Percentiles rank a stretch among this genome's conserved stretches.
These are phyloP conservation scores for Rhodotorula diobovata DNA, from an alignment of 768 basidiomycete genomes.

Conservation along the genomic window DNA sequence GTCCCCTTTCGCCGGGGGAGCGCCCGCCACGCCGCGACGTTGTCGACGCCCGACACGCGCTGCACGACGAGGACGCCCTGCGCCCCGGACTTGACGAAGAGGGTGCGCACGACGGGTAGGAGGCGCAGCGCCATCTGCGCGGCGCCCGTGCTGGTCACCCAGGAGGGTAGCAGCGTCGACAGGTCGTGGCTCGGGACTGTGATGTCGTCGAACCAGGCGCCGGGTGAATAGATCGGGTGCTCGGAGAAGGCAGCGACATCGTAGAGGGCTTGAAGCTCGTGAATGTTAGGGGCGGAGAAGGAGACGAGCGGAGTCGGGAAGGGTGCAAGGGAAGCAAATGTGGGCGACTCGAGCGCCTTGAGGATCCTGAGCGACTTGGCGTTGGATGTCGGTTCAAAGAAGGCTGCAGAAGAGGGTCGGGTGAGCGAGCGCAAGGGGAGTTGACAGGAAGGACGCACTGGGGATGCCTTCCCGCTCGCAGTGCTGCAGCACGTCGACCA, in stretches of 20 bases:
- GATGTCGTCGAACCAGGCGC: conserved; percentile 58
- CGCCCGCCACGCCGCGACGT: conserved; percentile 19
- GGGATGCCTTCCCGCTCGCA: conserved; percentile 1
- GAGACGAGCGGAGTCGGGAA: conserved; percentile 52
- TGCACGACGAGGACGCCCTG: conserved; percentile 46
- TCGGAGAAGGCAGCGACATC: conserved; percentile 52
- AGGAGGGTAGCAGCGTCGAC: conserved; percentile 56
- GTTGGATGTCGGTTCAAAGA: conserved; percentile 93
- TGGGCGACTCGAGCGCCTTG: conserved; percentile 51
- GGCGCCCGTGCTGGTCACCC: conserved; percentile 62
- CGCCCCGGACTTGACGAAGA: conserved; percentile 79
- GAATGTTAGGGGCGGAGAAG: conserved; percentile 76
- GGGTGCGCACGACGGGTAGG: conserved; percentile 64
- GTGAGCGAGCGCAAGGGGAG: not conserved
- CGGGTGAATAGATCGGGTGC: conserved; percentile 60
- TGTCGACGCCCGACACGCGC: conserved; percentile 12
- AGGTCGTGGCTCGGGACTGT: conserved; percentile 47
- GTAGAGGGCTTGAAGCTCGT: conserved; percentile 61
- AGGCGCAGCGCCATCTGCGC: conserved; percentile 75
- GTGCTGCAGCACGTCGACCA: conserved; percentile 17
- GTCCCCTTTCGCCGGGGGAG: conserved; percentile 48
- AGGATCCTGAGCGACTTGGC: conserved; percentile 70
- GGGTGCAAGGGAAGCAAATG: conserved; percentile 13
- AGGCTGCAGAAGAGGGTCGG: conserved; percentile 52
- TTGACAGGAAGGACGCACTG: conserved; percentile 19